Evolutionary conservation across 2,329 filamentous ascomycete species (phyloP), one percentile per base, ranked within the genome.

Genomic region (Xylariales sp.): DNA sequence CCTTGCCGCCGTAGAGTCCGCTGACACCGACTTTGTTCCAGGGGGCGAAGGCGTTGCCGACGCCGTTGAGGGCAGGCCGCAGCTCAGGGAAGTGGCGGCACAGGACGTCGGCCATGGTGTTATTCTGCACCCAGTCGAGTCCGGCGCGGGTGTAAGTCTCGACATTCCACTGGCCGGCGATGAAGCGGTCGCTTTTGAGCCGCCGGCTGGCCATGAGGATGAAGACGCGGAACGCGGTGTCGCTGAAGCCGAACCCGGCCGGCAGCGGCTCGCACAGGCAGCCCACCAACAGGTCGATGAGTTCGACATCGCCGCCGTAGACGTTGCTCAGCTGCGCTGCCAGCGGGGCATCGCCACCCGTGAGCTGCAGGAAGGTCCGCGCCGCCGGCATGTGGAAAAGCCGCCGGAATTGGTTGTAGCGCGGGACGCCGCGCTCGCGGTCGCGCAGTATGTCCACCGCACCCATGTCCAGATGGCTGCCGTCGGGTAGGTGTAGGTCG

Each of bases 371-470:
- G 36, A 70, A 71, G 1, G 55, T 61, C 13, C 48, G 49, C 5
- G 58, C 57, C 1, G 56, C 52, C 0, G 48, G 33, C 45, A 69
- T 55, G 21, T 58, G 66, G 20, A 72, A 58, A 6, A 70, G 51
- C 1, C 65, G 59, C 0, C 68, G 62, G 54, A 72, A 71, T 21
- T 57, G 45, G 48, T 61, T 63, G 54, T 71, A 70, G 0, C 66
- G 57, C 1, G 66, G 66, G 4, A 70, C 62, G 16, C 67, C 66
- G 13, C 68, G 61, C 47, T 71, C 67, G 18, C 67, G 61, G 43
- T 72, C 66, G 3, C 67, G 60, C 2, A 71, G 53, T 38, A 72
- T 64, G 41, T 71, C 67, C 15, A 71, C 55, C 6, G 66, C 69
- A 14, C 61, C 67, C 42, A 72, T 48, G 44, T 72, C 67, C 8